A percentile compares a stretch with the other conserved stretches of the same genome.
Conservation (phyloP, 192 early-diverging fungal species). For the Backusella liffmaniae region DNA sequence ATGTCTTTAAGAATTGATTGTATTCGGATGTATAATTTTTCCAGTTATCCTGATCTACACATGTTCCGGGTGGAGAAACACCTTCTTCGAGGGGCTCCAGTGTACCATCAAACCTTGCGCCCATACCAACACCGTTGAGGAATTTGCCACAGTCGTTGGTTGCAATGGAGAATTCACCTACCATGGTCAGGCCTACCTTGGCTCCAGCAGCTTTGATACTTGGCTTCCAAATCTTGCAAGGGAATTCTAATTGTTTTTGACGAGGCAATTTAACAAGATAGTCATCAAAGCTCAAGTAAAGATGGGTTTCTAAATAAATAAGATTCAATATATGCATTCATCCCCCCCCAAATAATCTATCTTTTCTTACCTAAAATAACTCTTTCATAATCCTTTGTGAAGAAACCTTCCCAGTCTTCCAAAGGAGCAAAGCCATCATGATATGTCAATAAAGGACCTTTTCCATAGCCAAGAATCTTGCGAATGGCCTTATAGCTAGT, state of each 20-base stretch:
- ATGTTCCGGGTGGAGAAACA: constrained; percentile 53
- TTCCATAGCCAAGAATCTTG: constrained; percentile 25
- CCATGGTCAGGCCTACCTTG: constrained; percentile 57
- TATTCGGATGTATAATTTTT: constrained; percentile 44
- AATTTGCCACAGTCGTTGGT: constrained; percentile 74
- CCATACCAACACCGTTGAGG: constrained; percentile 63
- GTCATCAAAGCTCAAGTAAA: constrained; percentile 48
- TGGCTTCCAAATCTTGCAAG: constrained; percentile 21
- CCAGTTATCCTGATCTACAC: constrained; percentile 47
- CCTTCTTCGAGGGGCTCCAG: constrained; percentile 29
- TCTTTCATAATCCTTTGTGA: constrained; percentile 33
- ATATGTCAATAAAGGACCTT: constrained; percentile 33
- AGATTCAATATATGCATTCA: neutral
- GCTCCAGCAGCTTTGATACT: constrained; percentile 37
- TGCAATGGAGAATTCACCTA: constrained; percentile 71
- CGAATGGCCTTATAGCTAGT: constrained; percentile 38
- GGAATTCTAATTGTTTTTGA: constrained; percentile 26
- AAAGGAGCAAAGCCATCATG: constrained; percentile 49
- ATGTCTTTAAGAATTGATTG: constrained; percentile 45
- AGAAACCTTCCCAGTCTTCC: constrained; percentile 37
- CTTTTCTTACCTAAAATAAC: constrained; percentile 41
- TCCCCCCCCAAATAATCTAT: neutral
- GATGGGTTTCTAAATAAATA: constrained; percentile 42
- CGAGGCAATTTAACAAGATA: constrained; percentile 29
- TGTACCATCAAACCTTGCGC: constrained; percentile 65